Percentiles rank a stretch among this genome's conserved stretches.
Evolutionary conservation across 139 green algal species (phyloP).

Genomic region (Edaphochlamys debaryana): DNA sequence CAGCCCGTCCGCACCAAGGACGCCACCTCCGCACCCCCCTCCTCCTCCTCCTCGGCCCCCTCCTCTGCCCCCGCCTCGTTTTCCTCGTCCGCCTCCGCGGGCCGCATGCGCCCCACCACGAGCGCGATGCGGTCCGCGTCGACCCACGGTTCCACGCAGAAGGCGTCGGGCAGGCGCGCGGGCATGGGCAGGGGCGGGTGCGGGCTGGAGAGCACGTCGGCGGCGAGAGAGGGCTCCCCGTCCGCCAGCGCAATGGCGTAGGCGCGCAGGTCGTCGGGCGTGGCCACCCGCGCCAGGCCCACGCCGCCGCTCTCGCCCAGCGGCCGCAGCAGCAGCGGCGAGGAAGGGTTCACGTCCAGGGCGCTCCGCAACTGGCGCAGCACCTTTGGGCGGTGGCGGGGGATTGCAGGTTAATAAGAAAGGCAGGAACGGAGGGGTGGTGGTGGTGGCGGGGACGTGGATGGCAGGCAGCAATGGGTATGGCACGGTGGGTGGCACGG

Average conservation of each 20-base stretch:
- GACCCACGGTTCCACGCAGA: conserved; percentile 7
- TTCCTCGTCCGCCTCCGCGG: not conserved
- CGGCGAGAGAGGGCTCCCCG: not conserved
- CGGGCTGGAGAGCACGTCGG: conserved; percentile 22
- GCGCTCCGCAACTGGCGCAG: too few relatives aligned
- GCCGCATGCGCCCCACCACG: not conserved
- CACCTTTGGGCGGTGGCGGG: too few relatives aligned
- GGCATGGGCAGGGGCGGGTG: conserved; percentile 4
- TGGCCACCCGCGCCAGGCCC: conserved; percentile 4
- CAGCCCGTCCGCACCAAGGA: not conserved
- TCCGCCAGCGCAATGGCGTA: not conserved
- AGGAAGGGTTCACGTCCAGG: not conserved
- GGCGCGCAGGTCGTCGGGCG: not conserved
- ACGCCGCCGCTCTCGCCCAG: not conserved
- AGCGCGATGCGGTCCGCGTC: conserved; percentile 2
- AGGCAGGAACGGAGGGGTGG: too few relatives aligned
- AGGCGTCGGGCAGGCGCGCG: not conserved
- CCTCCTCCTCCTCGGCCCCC: not conserved
- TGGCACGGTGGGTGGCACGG: too few relatives aligned
- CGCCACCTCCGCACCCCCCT: not conserved
- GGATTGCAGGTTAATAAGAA: too few relatives aligned
- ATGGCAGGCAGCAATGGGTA: too few relatives aligned
- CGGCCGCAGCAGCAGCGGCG: conserved; percentile 16
- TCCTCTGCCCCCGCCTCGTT: not conserved
- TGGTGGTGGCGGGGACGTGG: too few relatives aligned